Conservation (phyloP, 495 filamentous ascomycete genomes). For the Aspergillus incahuasiensis region DNA sequence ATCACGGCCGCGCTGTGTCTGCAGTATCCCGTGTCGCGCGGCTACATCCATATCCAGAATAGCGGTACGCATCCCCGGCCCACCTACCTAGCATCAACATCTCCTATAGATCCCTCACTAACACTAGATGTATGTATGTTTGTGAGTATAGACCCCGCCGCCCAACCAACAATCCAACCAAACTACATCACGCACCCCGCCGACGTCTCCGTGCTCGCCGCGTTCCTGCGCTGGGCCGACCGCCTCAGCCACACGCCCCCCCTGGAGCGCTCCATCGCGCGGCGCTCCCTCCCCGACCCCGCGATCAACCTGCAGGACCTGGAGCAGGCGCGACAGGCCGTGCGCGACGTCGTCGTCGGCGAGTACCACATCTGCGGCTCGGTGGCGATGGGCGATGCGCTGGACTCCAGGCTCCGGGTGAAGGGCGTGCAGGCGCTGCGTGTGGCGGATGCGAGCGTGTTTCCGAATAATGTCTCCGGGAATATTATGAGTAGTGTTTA, state of each 20-base stretch:
- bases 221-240: conserved; percentile 24
- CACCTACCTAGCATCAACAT: too few species aligned
- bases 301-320: conserved; percentile 20
- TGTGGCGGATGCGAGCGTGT: conserved; percentile 51
- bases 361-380: conserved; percentile 38
- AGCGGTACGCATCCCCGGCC: conserved; percentile 9
- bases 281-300: conserved; percentile 17
- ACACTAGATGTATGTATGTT: too few species aligned
- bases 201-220: conserved; percentile 35
- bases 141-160: conserved; percentile 21
- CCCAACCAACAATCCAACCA: conserved; percentile 21
- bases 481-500: conserved; percentile 50
- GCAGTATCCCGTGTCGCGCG: conserved; percentile 45
- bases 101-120: too few species aligned
- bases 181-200: conserved; percentile 32
- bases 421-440: conserved; percentile 45
- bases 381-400: conserved; percentile 52
- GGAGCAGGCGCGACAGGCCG: conserved; percentile 12
- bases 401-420: conserved; percentile 44
- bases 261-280: conserved; percentile 16
- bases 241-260: conserved; percentile 15
- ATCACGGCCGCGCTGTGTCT: conserved; percentile 20
- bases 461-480: conserved; percentile 44
- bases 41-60: conserved; percentile 49
- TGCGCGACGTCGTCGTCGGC: conserved; percentile 15